A percentile compares a stretch with the other conserved stretches of the same genome.
phyloP scores from a whole-genome alignment of 75 land plant genomes.

The Larix kaempferi region DNA sequence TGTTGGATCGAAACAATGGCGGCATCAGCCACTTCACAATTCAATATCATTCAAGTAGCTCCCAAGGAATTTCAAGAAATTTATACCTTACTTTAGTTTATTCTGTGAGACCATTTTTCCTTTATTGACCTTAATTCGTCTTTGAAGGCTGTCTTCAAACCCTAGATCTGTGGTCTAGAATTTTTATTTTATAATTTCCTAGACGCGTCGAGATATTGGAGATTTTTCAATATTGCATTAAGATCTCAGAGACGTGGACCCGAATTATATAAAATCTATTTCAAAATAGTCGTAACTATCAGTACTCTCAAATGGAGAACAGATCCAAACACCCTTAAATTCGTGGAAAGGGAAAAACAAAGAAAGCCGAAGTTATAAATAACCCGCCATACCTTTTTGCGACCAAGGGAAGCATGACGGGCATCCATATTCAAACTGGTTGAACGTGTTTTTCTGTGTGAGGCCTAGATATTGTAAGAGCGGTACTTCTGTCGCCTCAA shows the following conservation, averaged over 20 bases:
- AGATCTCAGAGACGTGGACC: not conserved
- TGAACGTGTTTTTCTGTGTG: no score
- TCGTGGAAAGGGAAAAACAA: not conserved
- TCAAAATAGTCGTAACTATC: not conserved
- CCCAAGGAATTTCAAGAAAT: not conserved
- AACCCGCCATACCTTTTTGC: not conserved
- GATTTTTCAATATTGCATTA: not conserved
- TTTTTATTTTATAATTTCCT: not conserved
- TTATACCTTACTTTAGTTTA: not conserved
- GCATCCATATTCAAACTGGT: conserved; percentile 1
- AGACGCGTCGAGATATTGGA: not conserved
- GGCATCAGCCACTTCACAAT: not conserved
- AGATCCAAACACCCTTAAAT: not conserved
- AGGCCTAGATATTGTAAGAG: no score
- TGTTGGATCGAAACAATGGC: not conserved
- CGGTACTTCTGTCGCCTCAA: no score
- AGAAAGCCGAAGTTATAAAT: not conserved
- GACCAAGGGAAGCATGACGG: conserved; percentile 7
- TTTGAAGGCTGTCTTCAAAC: not conserved
- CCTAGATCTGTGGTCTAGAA: not conserved
- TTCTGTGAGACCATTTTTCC: no score
- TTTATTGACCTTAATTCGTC: no score
- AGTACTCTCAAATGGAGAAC: not conserved
- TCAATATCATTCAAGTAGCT: not conserved
- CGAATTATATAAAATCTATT: not conserved